phyloP scores from a whole-genome alignment of 2,329 filamentous ascomycete genomes.

The Monilinia polystroma region DNA sequence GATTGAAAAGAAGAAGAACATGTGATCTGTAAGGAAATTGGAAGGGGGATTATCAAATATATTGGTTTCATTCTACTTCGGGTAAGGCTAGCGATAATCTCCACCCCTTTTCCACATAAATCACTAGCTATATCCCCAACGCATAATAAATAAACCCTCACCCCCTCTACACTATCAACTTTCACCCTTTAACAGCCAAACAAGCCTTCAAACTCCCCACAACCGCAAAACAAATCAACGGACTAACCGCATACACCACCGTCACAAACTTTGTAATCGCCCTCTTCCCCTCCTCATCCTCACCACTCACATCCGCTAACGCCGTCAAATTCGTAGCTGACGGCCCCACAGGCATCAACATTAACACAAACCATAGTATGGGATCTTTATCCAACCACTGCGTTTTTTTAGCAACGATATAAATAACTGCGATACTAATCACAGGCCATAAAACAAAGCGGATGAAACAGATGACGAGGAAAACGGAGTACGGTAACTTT shows the following conservation, averaged over 20 bases:
- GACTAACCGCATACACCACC: conserved; percentile 43
- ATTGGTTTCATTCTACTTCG: too few species aligned
- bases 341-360: conserved; percentile 50
- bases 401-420: conserved; percentile 53
- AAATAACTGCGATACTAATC: conserved; percentile 55
- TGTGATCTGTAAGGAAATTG: too few species aligned
- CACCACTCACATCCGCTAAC: conserved; percentile 46
- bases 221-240: conserved; percentile 42
- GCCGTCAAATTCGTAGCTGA: conserved; percentile 50
- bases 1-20: too few species aligned
- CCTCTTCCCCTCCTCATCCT: conserved; percentile 43
- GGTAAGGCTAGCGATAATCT: too few species aligned
- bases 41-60: too few species aligned
- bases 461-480: conserved; percentile 52
- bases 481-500: conserved; percentile 49
- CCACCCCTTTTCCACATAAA: too few species aligned
- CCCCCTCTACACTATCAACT: neutral
- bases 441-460: conserved; percentile 62
- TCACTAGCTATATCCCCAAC: too few species aligned
- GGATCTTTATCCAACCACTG: conserved; percentile 54
- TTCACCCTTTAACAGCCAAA: conserved; percentile 31
- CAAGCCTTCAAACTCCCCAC: conserved; percentile 42
- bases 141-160: too few species aligned
- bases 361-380: conserved; percentile 62
- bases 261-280: conserved; percentile 48